These are phyloP conservation scores for Nicotiana sylvestris DNA, from an alignment of 257 asterid species.

Conservation along the genomic window DNA sequence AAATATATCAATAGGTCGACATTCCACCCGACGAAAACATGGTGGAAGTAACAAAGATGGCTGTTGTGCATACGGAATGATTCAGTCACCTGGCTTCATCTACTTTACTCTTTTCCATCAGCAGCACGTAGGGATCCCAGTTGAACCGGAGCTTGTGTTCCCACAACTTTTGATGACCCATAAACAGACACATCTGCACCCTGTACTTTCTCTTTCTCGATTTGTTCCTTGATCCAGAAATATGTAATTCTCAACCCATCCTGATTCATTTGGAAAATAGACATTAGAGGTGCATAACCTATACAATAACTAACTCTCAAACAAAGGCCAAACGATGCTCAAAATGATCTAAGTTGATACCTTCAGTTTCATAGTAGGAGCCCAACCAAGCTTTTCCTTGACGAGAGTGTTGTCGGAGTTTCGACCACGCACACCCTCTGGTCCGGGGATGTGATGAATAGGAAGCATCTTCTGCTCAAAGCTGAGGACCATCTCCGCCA, in stretches of 20 bases:
- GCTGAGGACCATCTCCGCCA: slow-evolving; percentile 84
- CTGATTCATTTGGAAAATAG: slow-evolving; percentile 20
- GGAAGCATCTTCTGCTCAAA: slow-evolving; percentile 76
- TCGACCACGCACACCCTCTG: slow-evolving; percentile 94
- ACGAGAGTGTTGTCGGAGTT: slow-evolving; percentile 89
- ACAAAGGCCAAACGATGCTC: not conserved
- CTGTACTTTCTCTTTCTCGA: slow-evolving; percentile 69
- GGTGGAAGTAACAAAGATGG: slow-evolving; percentile 2
- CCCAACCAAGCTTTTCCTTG: slow-evolving; percentile 93
- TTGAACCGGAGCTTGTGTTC: slow-evolving; percentile 51
- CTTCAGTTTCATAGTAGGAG: slow-evolving; percentile 85
- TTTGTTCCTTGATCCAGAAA: slow-evolving; percentile 89
- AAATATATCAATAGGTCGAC: not conserved
- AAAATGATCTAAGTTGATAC: slow-evolving; percentile 23
- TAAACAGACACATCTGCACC: slow-evolving; percentile 34
- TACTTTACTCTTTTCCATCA: slow-evolving; percentile 42
- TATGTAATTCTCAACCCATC: slow-evolving; percentile 92
- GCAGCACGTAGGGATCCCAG: slow-evolving; percentile 48
- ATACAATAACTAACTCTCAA: not conserved
- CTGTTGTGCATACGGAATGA: not conserved
- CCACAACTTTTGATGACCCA: slow-evolving; percentile 50
- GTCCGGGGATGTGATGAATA: slow-evolving; percentile 82
- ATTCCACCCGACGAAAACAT: slow-evolving; percentile 1
- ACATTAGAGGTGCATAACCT: not conserved
- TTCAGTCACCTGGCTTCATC: not conserved